Evolutionary conservation across 495 filamentous ascomycete species (phyloP), one percentile per base, ranked within the genome.

Genomic region (Hyaloscypha variabilis): DNA sequence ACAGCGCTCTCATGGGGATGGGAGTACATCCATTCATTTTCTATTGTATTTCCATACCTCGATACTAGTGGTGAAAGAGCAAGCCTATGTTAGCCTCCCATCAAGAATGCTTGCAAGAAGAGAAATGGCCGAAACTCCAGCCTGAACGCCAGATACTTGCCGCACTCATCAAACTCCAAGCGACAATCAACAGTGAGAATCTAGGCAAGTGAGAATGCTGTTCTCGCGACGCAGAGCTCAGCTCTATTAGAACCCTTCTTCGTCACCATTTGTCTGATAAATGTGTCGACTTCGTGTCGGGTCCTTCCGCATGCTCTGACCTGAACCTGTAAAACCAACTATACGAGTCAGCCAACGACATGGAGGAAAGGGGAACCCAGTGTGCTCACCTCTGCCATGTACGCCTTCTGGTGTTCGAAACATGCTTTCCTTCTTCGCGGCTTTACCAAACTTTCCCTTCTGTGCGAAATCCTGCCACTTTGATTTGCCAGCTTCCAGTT

Each of bases 271-370:
- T 58, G 89, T 83, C 73, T 95, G 89, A 76, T 96, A 97, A 64
- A 94, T 90, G 73, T 97, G 92, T 66, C 92, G 89, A 69, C 86
- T 89, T 66, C 95, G 82, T 46, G 88, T 85, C 28, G 88, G 86
- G 75, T 97, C 94, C 73, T 96, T 97, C 70, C 92, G 90, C 95
- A 97, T 97, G 60, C 87, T 82, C 73, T 95, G 91, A 36, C 95
- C 95, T 49, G 93, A 97, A 49, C 95, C 95, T 19, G 93, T 97
- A 72, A 97, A 97, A 19, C 95, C 95, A 68, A 99, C 95, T 97
- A 60, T n/a, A 46, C 19, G 6, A 51, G 55, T 63, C 57, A 65
- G 57, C 26, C 51, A 26, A 23, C 49, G 46, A 25, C 53, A 67
- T 39, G 30, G 36, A 64, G 23, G 52, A 14, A 19, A 10, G 46